Evolutionary conservation across 2,329 filamentous ascomycete species (phyloP), one percentile per base, ranked within the genome.

Genomic region (Tolypocladium tropicale): DNA sequence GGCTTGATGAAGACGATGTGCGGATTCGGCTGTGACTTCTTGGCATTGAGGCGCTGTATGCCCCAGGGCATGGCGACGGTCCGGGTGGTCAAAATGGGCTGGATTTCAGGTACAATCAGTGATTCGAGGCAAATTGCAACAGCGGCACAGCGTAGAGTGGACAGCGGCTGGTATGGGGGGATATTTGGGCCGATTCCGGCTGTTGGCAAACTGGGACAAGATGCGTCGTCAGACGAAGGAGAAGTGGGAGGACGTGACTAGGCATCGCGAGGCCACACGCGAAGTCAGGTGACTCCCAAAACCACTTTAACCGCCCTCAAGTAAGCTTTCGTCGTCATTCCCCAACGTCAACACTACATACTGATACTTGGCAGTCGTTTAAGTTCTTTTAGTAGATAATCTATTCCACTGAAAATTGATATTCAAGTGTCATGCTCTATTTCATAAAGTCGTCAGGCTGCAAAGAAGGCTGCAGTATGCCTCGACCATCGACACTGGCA

Each of bases 1-100:
- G 90, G 85, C 65, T 91, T 91, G 73, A 95, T 93, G 75, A 95
- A 95, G 67, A 89, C 83, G 62, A 95, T 89, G 58, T 84, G 81
- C 25, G 83, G 77, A 64, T 94, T 95, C 9, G 90, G 89, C 57
- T 88, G 85, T 55, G 86, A 83, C 50, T 78, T 81, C 65, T 81
- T 87, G 62, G 84, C 85, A 65, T 95, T 95, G 53, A 95, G 76
- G 59, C 90, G 82, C 72, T 90, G 82, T 66, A 90, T 88, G 54
- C 89, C 89, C 56, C 90, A 74, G 53, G 88, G 87, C 89, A 94
- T 94, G 6, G 48, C 53, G 39, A 23, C 34, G 21, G 34, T 18
- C 36, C 49, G 21, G 21, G 41, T 14, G 21, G 21, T 33, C 21
- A 18, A 6, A 30, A 10, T 7, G 18, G 46, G 28, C 10, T 46